Evolutionary conservation across 345 rosid species (phyloP), one percentile per base, ranked within the genome.

Genomic region (Eucalyptus globulus): DNA sequence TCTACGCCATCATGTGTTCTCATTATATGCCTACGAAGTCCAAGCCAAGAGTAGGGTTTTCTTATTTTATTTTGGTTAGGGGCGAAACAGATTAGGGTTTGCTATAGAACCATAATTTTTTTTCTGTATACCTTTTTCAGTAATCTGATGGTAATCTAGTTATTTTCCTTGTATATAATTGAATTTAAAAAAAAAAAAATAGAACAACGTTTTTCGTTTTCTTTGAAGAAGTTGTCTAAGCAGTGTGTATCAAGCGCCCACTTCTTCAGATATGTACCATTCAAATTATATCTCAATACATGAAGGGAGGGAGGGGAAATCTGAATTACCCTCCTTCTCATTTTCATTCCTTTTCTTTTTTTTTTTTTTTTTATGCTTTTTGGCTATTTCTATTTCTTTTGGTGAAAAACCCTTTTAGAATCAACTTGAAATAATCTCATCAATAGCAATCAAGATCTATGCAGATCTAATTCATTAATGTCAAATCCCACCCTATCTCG

Each of bases 191-290:
- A 34, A 21, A 21, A 34, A 7, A 40, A 69, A 69, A 9, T 21
- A 37, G 7, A 11, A 21, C 43, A 40, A 40, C 27, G 43, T 37
- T 19, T 76, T 76, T 76, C 76, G 21, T 65, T 65, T n/a, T n/a
- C 21, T 65, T 65, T 65, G 15, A 65, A 65, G 40, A 65, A 65
- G 21, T n/a, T 65, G 76, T 14, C 40, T 65, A n/a, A n/a, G 17
- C 4, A 65, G 17, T n/a, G 10, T 65, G 11, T n/a, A 65, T 56
- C 6, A 65, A 65, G 76, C 76, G 5, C 11, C 0, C 40, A 15
- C 37, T 65, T 4, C 31, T 8, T n/a, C 40, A 62, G 11, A 14
- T n/a, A 65, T 7, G 1, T n/a, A n/a, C 37, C 40, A 0, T n/a
- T n/a, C 27, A 40, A 37, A 76, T 56, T 56, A 56, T 56, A 56